A percentile compares a stretch with the other conserved stretches of the same genome.
Conservation (phyloP, 2,329 filamentous ascomycete genomes). For the Venturia carpophila region DNA sequence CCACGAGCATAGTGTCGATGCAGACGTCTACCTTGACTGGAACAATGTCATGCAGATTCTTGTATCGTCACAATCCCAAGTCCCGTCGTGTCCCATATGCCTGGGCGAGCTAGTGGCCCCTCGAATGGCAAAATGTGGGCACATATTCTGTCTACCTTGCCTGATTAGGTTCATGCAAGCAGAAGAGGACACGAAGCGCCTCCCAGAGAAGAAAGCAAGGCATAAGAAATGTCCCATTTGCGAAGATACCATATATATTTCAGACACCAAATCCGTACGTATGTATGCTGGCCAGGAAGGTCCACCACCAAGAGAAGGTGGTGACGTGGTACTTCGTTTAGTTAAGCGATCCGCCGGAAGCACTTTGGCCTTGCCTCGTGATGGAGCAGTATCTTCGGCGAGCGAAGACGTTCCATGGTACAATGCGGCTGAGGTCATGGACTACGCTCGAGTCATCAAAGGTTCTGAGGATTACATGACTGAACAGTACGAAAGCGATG, state of each 20-base stretch:
- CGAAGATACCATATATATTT: slow-evolving; percentile 86
- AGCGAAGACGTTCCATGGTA: slow-evolving; percentile 87
- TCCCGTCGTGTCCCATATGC: slow-evolving; percentile 87
- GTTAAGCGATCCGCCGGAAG: slow-evolving; percentile 74
- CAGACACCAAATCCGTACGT: slow-evolving; percentile 78
- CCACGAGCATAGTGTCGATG: slow-evolving; percentile 69
- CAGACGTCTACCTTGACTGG: slow-evolving; percentile 89
- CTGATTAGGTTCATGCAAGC: slow-evolving; percentile 94
- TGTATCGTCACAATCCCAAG: slow-evolving; percentile 81
- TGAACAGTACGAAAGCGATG: slow-evolving; percentile 71
- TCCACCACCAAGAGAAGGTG: slow-evolving; percentile 69
- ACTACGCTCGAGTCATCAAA: slow-evolving; percentile 94
- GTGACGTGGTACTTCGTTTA: slow-evolving; percentile 81
- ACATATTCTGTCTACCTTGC: slow-evolving; percentile 93
- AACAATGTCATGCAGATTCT: slow-evolving; percentile 82
- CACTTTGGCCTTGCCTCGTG: slow-evolving; percentile 79
- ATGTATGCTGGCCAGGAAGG: slow-evolving; percentile 89
- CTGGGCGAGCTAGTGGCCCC: slow-evolving; percentile 87
- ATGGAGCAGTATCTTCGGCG: slow-evolving; percentile 63
- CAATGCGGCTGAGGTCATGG: slow-evolving; percentile 84
- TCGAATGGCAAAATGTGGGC: slow-evolving; percentile 92
- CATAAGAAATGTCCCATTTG: slow-evolving; percentile 98
- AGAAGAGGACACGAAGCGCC: slow-evolving; percentile 53
- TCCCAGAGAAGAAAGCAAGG: slow-evolving; percentile 59
- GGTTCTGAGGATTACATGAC: slow-evolving; percentile 83